These are phyloP conservation scores for Pilobolus umbonatus DNA, from an alignment of 192 early-diverging fungal genomes.

Conservation along the genomic window DNA sequence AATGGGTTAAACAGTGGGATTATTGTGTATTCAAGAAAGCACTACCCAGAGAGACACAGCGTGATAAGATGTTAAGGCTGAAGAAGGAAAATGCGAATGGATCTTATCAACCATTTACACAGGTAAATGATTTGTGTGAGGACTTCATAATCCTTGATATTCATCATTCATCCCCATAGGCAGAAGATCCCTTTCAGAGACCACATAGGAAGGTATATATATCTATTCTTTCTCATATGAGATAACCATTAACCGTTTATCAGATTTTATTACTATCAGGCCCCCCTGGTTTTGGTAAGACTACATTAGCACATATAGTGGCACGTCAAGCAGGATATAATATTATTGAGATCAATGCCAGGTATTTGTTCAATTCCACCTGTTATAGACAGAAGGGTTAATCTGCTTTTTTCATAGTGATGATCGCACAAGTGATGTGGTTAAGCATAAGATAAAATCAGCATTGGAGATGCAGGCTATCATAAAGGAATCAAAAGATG, in stretches of 20 bases:
- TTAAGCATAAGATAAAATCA: conserved; percentile 69
- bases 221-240: conserved; percentile 2
- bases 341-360: conserved; percentile 90
- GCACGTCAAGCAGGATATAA: conserved; percentile 89
- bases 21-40: conserved; percentile 79
- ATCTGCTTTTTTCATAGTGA: conserved; percentile 57
- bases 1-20: conserved; percentile 98
- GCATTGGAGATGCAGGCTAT: conserved; percentile 77
- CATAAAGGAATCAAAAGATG: conserved; percentile 27
- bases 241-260: conserved; percentile 22
- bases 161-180: conserved; percentile 8
- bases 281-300: conserved; percentile 94
- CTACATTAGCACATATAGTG: conserved; percentile 91
- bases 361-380: conserved; percentile 33
- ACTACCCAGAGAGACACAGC: conserved; percentile 13
- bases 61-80: conserved; percentile 21
- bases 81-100: conserved; percentile 16
- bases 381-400: background rate
- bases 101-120: conserved; percentile 2
- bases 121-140: conserved; percentile 1
- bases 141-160: background rate
- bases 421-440: conserved; percentile 78
- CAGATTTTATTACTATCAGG: conserved; percentile 74
- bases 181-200: conserved; percentile 44
- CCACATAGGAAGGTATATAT: conserved; percentile 55